Percentiles rank a stretch among this genome's conserved stretches.
phyloP scores from a whole-genome alignment of 768 basidiomycete genomes.

The Leccinum pellstonianum region DNA sequence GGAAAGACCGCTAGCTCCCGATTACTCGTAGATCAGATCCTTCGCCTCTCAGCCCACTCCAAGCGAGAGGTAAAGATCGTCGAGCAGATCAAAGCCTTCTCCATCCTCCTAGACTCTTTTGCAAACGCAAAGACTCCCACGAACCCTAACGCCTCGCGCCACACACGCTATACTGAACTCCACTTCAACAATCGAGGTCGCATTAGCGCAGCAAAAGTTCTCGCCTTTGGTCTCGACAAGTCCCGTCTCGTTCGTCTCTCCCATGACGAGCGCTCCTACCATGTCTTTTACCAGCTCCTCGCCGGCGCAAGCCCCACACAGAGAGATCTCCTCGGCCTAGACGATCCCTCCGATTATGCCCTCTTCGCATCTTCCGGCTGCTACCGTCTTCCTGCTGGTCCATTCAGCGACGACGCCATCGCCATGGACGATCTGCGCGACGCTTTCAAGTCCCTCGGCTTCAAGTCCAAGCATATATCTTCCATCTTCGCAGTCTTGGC shows the following conservation, averaged over 20 bases:
- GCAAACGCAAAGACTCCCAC: conserved; percentile 63
- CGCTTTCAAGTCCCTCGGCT: conserved; percentile 51
- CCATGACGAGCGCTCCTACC: conserved; percentile 63
- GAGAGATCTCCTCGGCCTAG: conserved; percentile 50
- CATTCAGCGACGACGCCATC: conserved; percentile 59
- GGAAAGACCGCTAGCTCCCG: conserved; percentile 55
- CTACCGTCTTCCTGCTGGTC: conserved; percentile 63
- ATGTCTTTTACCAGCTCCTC: conserved; percentile 65
- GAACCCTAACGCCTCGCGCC: conserved; percentile 64
- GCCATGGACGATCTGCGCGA: conserved; percentile 58
- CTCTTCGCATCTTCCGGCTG: conserved; percentile 59
- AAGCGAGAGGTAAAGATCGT: conserved; percentile 51
- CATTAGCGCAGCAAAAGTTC: conserved; percentile 54
- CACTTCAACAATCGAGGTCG: conserved; percentile 59
- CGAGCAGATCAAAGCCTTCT: conserved; percentile 55
- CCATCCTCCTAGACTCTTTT: conserved; percentile 59
- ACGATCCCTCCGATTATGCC: conserved; percentile 58
- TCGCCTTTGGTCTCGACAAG: conserved; percentile 65
- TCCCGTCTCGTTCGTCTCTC: conserved; percentile 50
- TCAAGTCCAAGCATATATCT: conserved; percentile 42
- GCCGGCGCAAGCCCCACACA: conserved; percentile 57
- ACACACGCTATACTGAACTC: conserved; percentile 58
- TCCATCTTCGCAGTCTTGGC: conserved; percentile 54
- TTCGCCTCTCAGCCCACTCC: conserved; percentile 58
- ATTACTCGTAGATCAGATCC: conserved; percentile 55